Evolutionary conservation across 768 basidiomycete species (phyloP).

Genomic region (Podaxis sp.): DNA sequence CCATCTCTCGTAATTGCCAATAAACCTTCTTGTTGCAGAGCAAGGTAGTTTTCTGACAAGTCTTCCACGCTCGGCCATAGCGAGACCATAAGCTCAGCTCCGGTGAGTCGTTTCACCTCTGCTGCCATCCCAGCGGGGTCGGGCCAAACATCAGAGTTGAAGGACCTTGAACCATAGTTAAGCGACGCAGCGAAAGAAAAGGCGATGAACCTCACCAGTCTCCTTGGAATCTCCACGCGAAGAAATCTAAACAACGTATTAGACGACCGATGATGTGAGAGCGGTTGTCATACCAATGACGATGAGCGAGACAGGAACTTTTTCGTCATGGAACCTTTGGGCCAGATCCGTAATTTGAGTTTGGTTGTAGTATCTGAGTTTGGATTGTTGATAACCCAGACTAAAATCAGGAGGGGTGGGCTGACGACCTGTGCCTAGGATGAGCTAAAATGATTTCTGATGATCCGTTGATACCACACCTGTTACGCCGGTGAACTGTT

Average conservation of each 20-base stretch:
- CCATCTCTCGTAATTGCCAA: slow-evolving; percentile 31
- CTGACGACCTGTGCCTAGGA: slow-evolving; percentile 22
- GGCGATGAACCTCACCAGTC: slow-evolving; percentile 23
- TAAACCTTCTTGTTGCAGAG: slow-evolving; percentile 25
- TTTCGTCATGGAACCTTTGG: slow-evolving; percentile 31
- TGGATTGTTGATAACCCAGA: slow-evolving; percentile 32
- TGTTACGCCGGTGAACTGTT: slow-evolving; percentile 31
- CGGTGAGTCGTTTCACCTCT: slow-evolving; percentile 28
- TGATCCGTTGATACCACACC: slow-evolving; percentile 14
- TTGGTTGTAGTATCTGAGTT: slow-evolving; percentile 33
- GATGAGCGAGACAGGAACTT: slow-evolving; percentile 31
- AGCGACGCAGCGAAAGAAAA: background rate
- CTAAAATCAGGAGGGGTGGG: slow-evolving; percentile 32
- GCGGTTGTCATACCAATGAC: slow-evolving; percentile 22
- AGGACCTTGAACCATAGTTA: slow-evolving; percentile 22
- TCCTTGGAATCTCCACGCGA: slow-evolving; percentile 33
- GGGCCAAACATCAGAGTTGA: slow-evolving; percentile 29
- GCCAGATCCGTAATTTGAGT: slow-evolving; percentile 29
- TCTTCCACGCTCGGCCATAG: slow-evolving; percentile 35
- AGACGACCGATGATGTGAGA: background rate
- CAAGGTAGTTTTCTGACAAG: slow-evolving; percentile 28
- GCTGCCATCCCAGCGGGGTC: slow-evolving; percentile 29
- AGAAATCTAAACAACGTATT: slow-evolving; percentile 24
- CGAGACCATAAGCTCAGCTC: slow-evolving; percentile 35
- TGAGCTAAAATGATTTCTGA: background rate